Percentiles rank a stretch among this genome's conserved stretches.
Evolutionary conservation across 805 yeast species (phyloP).

Genomic region (Kodamaea kaohsiungensis): DNA sequence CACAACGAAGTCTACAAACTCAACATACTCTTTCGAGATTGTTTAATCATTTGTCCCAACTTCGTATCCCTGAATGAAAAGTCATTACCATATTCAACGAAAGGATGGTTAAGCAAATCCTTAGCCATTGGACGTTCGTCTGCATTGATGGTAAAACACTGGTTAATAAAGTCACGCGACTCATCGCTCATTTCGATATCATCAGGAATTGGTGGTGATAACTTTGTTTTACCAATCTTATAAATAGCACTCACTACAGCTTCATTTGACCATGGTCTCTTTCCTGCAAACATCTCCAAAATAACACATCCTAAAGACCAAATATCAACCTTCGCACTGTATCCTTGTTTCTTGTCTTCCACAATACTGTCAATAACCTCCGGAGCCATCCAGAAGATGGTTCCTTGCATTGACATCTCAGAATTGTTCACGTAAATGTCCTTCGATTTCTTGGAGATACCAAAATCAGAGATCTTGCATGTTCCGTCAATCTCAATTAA

Average conservation of each 20-base stretch:
- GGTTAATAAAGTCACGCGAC: slow-evolving; percentile 71
- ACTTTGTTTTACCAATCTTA: slow-evolving; percentile 78
- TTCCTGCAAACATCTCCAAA: slow-evolving; percentile 95
- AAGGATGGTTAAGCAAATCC: slow-evolving; percentile 54
- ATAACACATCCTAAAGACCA: slow-evolving; percentile 99
- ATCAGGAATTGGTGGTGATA: slow-evolving; percentile 96
- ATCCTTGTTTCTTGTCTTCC: slow-evolving; percentile 78
- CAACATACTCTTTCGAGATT: slow-evolving; percentile 21
- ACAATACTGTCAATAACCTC: slow-evolving; percentile 89
- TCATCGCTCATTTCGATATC: slow-evolving; percentile 67
- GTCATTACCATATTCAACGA: slow-evolving; percentile 40
- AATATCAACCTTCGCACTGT: slow-evolving; percentile 95
- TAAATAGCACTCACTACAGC: slow-evolving; percentile 95
- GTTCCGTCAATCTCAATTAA: slow-evolving; percentile 88
- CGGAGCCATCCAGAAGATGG: slow-evolving; percentile 99
- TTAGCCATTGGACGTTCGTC: slow-evolving; percentile 87
- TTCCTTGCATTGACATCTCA: slow-evolving; percentile 98
- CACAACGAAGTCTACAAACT: slow-evolving; percentile 4
- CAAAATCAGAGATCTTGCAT: slow-evolving; percentile 95
- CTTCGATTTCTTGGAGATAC: slow-evolving; percentile 75
- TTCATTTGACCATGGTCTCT: slow-evolving; percentile 95
- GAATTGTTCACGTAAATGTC: slow-evolving; percentile 90
- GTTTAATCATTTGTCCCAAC: slow-evolving; percentile 53
- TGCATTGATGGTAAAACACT: slow-evolving; percentile 76
- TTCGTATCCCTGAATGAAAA: slow-evolving; percentile 57